phyloP scores from a whole-genome alignment of 768 basidiomycete species.

The Tricholomella constricta region DNA sequence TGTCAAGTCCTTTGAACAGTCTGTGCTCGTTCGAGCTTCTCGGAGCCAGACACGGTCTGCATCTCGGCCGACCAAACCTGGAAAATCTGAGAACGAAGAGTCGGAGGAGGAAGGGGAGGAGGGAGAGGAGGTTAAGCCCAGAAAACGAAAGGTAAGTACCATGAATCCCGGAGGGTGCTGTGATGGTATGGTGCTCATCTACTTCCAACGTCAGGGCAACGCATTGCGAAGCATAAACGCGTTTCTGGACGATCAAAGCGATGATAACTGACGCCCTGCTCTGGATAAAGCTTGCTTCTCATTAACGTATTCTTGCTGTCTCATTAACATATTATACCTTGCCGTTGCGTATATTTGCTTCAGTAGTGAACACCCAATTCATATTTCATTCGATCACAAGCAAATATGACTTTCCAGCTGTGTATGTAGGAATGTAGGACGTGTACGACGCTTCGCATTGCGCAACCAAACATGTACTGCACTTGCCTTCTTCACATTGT shows the following conservation, averaged over 20 bases:
- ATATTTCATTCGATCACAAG: no score
- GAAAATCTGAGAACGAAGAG: conserved; percentile 23
- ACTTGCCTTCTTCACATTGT: conserved; percentile 35
- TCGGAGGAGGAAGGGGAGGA: conserved; percentile 34
- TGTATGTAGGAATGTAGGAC: no score
- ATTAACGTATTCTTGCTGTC: no score
- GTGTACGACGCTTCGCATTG: no score
- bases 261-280: conserved; percentile 48
- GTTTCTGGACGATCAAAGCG: conserved; percentile 73
- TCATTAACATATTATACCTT: no score
- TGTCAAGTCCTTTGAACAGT: conserved; percentile 67
- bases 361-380: neutral
- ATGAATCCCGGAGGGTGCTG: neutral
- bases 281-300: no score
- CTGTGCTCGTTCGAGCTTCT: conserved; percentile 38
- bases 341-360: neutral
- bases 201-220: conserved; percentile 26
- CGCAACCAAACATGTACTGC: no score
- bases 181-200: neutral
- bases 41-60: conserved; percentile 20
- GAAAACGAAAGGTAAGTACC: conserved; percentile 44
- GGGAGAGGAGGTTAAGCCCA: conserved; percentile 34
- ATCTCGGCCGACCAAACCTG: conserved; percentile 12
- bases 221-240: conserved; percentile 62
- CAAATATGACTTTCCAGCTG: no score